These are phyloP conservation scores for Vanrija pseudolonga DNA, from an alignment of 1,284 basidiomycete species.

Conservation along the genomic window DNA sequence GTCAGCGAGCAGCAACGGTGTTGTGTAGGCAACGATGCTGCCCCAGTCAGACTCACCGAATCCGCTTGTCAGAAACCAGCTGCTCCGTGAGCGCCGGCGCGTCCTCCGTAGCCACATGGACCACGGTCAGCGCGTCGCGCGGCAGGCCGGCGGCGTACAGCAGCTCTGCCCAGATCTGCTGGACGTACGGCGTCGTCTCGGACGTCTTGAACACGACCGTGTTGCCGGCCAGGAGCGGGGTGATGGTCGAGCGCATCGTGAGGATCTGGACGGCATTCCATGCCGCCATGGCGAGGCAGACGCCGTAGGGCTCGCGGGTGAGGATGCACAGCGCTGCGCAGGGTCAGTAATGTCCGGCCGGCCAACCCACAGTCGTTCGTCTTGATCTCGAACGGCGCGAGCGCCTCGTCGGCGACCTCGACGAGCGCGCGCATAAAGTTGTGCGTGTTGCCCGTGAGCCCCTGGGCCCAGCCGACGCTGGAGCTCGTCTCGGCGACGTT, in stretches of 20 bases:
- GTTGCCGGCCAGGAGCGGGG: conserved; percentile 62
- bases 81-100: conserved; percentile 53
- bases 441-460: conserved; percentile 6
- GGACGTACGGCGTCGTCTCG: conserved; percentile 57
- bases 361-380: conserved; percentile 7
- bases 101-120: conserved; percentile 55
- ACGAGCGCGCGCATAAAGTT: conserved; percentile 8
- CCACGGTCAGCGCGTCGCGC: conserved; percentile 57
- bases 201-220: conserved; percentile 62
- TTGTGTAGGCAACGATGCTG: too few species aligned
- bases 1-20: too few species aligned
- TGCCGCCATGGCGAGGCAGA: conserved; percentile 24
- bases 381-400: conserved; percentile 6
- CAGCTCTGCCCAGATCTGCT: conserved; percentile 54
- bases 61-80: conserved; percentile 56
- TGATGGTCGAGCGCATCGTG: conserved; percentile 52
- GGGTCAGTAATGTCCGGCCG: neutral
- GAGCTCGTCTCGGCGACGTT: conserved; percentile 17
- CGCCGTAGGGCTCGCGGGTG: conserved; percentile 23
- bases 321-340: neutral
- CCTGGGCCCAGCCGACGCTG: conserved; percentile 12
- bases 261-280: conserved; percentile 28
- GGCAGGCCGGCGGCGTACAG: conserved; percentile 57
- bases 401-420: conserved; percentile 9
- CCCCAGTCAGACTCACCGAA: conserved; percentile 34